These are phyloP conservation scores for Fusarium robinianum DNA, from an alignment of 2,329 filamentous ascomycete genomes.

Conservation along the genomic window DNA sequence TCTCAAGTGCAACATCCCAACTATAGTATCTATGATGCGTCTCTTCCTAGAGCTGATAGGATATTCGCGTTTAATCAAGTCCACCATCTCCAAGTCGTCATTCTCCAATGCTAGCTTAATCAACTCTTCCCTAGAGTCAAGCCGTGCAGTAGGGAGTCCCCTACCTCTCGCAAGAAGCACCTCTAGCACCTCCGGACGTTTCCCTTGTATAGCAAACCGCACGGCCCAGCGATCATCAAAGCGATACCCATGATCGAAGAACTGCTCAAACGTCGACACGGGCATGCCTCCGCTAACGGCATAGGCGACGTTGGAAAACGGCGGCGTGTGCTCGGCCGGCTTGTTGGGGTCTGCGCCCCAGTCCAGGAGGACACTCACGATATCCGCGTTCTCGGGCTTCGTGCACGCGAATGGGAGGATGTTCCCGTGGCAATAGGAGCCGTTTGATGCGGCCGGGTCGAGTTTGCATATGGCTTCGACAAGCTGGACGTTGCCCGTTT, in stretches of 20 bases:
- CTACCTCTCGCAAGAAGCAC: neutral
- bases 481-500: constrained; percentile 1
- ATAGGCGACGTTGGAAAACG: neutral
- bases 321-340: neutral
- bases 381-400: neutral
- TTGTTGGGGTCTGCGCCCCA: constrained; percentile 3
- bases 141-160: neutral
- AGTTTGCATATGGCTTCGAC: constrained; percentile 7
- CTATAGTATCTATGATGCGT: neutral
- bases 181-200: neutral
- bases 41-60: neutral
- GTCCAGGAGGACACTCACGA: neutral
- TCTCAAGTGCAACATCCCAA: neutral
- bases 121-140: neutral
- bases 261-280: neutral
- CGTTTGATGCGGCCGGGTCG: constrained; percentile 1
- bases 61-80: neutral
- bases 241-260: neutral
- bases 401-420: neutral
- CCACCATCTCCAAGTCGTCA: neutral
- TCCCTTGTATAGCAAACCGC: neutral
- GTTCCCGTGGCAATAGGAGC: neutral
- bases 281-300: neutral
- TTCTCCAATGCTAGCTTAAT: neutral
- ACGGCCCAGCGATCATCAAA: constrained; percentile 1